Evolutionary conservation across 331 rosid genomes (phyloP), one percentile per base, ranked within the genome.

Genomic region (Spiraea crenata): DNA sequence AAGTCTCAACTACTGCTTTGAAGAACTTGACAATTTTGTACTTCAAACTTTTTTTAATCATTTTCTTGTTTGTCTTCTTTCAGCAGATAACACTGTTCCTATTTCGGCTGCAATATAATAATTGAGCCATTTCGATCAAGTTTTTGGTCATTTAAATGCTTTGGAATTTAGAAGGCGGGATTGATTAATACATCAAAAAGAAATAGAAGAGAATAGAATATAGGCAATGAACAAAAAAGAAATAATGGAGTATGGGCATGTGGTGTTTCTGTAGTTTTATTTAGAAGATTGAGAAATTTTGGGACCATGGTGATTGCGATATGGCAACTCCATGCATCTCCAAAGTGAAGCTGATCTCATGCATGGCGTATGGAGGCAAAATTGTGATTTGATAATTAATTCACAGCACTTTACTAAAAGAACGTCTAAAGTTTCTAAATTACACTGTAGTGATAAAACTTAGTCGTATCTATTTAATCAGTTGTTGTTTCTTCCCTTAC

Each of bases 21-120:
- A 58, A 35, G 63, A 58, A 48, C 63, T 9, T 15, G 39, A 3
- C 48, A 3, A 35, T 8, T 34, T 35, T 37, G 7, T 31, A 57
- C 11, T 44, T 16, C 47, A 0, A 8, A 39, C 25, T 0, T n/a
- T 42, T 65, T 8, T 37, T 9, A 4, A 2, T 34, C 8, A 12
- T 37, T 65, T 31, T 38, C 1, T 4, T 55, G 11, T 42, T 20
- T 4, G 25, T 1, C 9, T 4, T 6, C 4, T 31, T 6, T 2
- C 3, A 19, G 58, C 5, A 51, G 7, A 68, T 50, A 25, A 13
- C 39, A 77, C 77, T 77, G 77, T 77, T 71, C 69, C 12, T 57
- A 57, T 65, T 71, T 57, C 81, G 74, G 69, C 81, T 6, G 0
- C 7, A 15, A 41, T 41, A 54, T 10, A 40, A 38, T 44, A 65